Evolutionary conservation across 495 filamentous ascomycete species (phyloP).

Genomic region (Xylaria telfairii): DNA sequence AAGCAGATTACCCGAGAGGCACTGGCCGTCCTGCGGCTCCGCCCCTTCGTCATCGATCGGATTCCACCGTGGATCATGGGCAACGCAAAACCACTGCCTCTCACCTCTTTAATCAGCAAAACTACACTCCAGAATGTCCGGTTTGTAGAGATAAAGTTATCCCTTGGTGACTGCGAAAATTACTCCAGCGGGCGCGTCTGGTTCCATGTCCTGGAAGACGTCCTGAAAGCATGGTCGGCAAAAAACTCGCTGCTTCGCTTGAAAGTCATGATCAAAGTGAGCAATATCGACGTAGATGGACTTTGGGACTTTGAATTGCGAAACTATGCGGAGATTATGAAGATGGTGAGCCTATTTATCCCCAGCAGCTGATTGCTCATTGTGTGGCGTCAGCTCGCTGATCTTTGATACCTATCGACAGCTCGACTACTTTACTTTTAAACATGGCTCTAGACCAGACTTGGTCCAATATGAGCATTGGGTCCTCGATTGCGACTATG

Average conservation of each 20-base stretch:
- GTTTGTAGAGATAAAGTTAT: conserved; percentile 41
- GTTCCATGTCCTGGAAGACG: conserved; percentile 30
- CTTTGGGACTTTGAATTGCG: conserved; percentile 37
- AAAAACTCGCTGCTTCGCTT: conserved; percentile 38
- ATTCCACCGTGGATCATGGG: conserved; percentile 47
- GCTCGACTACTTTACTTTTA: conserved; percentile 37
- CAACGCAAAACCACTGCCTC: conserved; percentile 30
- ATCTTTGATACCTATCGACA: conserved; percentile 11
- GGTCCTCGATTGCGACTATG: conserved; percentile 37
- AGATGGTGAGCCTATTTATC: conserved; percentile 25
- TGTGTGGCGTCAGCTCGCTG: conserved; percentile 3
- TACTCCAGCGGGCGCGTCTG: conserved; percentile 41
- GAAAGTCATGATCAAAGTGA: conserved; percentile 40
- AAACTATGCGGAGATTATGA: conserved; percentile 29
- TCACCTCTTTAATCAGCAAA: conserved; percentile 39
- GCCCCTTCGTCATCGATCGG: conserved; percentile 42
- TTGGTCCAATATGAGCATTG: conserved; percentile 40
- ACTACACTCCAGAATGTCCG: conserved; percentile 40
- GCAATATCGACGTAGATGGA: conserved; percentile 27
- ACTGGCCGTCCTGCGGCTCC: conserved; percentile 32
- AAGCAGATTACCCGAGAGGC: conserved; percentile 43
- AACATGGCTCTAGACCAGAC: conserved; percentile 31
- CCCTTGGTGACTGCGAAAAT: conserved; percentile 36
- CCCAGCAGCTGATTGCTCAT: not conserved
- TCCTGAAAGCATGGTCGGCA: conserved; percentile 35